Evolutionary conservation across 139 green algal species (phyloP).

Genomic region (Chlorella sp.): DNA sequence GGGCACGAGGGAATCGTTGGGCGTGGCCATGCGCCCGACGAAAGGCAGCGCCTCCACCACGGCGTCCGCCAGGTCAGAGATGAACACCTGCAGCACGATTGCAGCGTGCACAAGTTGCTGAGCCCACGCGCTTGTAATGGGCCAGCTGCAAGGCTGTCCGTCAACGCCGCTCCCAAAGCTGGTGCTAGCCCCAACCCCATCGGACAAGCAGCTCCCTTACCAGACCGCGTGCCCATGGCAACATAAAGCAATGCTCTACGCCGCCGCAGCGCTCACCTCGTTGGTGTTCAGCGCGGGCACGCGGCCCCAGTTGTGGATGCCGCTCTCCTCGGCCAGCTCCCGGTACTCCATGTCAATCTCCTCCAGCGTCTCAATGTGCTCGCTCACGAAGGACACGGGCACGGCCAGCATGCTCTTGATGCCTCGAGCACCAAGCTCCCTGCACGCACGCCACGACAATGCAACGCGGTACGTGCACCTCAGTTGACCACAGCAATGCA

Average conservation of each 20-base stretch:
- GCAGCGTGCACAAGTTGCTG: no score
- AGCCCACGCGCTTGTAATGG: no score
- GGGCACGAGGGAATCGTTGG: slow-evolving; percentile 60
- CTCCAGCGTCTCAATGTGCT: slow-evolving; percentile 99
- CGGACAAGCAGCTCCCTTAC: no score
- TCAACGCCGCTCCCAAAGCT: no score
- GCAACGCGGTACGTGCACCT: background rate
- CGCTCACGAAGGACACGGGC: slow-evolving; percentile 94
- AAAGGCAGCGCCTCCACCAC: slow-evolving; percentile 90
- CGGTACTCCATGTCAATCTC: slow-evolving; percentile 93
- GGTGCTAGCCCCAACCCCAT: no score
- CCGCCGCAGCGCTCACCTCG: no score
- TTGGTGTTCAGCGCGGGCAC: slow-evolving; percentile 96
- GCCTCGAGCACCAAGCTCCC: slow-evolving; percentile 69
- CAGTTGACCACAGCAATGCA: no score
- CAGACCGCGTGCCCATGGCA: no score
- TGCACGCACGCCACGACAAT: slow-evolving; percentile 13
- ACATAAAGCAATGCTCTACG: no score
- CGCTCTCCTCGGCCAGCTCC: slow-evolving; percentile 74
- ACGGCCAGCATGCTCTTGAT: slow-evolving; percentile 84
- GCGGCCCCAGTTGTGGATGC: slow-evolving; percentile 84
- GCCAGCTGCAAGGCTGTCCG: no score
- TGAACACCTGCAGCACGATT: no score
- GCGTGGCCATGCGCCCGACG: slow-evolving; percentile 64
- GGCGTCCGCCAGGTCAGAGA: slow-evolving; percentile 89